phyloP scores from a whole-genome alignment of 176 grass and related monocot species.

The Carex kokanica region DNA sequence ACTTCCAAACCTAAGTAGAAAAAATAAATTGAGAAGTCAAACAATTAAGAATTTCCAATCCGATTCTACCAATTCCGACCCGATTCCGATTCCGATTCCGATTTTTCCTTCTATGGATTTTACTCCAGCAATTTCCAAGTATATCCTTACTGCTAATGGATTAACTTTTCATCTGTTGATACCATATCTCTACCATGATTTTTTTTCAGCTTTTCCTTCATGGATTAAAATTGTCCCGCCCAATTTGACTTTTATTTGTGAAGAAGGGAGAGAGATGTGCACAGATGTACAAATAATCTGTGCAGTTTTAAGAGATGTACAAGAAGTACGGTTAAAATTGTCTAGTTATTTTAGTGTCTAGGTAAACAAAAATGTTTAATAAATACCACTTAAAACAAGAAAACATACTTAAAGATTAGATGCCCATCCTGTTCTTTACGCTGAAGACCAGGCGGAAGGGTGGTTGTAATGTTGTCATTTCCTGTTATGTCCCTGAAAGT shows the following conservation, averaged over 20 bases:
- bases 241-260: too few relatives aligned
- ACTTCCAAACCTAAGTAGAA: conserved; percentile 1
- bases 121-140: not conserved
- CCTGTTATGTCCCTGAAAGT: conserved; percentile 6
- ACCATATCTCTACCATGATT: too few relatives aligned
- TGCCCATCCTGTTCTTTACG: not conserved
- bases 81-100: too few relatives aligned
- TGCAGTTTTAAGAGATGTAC: too few relatives aligned
- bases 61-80: not conserved
- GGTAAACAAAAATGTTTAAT: not conserved
- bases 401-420: conserved; percentile 7
- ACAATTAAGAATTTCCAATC: not conserved
- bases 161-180: too few relatives aligned
- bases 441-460: conserved; percentile 5
- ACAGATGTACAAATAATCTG: too few relatives aligned
- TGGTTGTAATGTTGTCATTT: not conserved
- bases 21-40: not conserved
- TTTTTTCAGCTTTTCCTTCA: too few relatives aligned
- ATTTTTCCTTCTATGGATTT: too few relatives aligned
- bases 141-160: too few relatives aligned
- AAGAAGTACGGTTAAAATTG: not conserved
- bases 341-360: not conserved
- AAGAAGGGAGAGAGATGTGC: too few relatives aligned
- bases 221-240: too few relatives aligned
- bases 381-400: not conserved